Evolutionary conservation across 805 yeast species (phyloP).

Genomic region (Lipomyces yamanashiensis): DNA sequence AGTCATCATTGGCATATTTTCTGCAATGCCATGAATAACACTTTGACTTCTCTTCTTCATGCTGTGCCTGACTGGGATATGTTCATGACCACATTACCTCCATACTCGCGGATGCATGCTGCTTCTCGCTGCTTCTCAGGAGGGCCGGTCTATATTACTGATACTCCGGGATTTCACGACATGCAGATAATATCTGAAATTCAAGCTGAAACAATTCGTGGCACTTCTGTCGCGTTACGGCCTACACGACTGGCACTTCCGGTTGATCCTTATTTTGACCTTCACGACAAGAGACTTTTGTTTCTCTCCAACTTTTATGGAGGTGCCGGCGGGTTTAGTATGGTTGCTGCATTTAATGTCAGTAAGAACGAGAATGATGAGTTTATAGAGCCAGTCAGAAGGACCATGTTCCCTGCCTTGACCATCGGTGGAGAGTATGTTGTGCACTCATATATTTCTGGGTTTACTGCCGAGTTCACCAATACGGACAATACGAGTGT

Average conservation of each 20-base stretch:
- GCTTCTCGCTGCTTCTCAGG: conserved; percentile 43
- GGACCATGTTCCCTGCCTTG: conserved; percentile 30
- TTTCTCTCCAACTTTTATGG: conserved; percentile 31
- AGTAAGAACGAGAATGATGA: conserved; percentile 13
- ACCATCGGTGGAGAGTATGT: conserved; percentile 26
- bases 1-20: conserved; percentile 44
- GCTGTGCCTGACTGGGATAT: conserved; percentile 43
- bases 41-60: conserved; percentile 38
- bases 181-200: conserved; percentile 24
- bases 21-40: conserved; percentile 39
- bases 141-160: conserved; percentile 44
- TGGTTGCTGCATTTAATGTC: conserved; percentile 33
- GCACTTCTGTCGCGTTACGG: conserved; percentile 24
- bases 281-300: conserved; percentile 21
- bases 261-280: conserved; percentile 32
- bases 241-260: conserved; percentile 31
- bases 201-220: conserved; percentile 32
- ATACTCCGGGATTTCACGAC: conserved; percentile 39
- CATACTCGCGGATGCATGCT: conserved; percentile 40
- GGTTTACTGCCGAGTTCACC: conserved; percentile 24
- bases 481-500: background rate
- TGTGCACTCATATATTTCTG: conserved; percentile 28
- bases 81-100: conserved; percentile 40
- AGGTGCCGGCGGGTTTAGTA: conserved; percentile 35
- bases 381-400: conserved; percentile 19